Base-by-base conservation (phyloP, 116 monocot genomes). In the Zostera marina region DNA sequence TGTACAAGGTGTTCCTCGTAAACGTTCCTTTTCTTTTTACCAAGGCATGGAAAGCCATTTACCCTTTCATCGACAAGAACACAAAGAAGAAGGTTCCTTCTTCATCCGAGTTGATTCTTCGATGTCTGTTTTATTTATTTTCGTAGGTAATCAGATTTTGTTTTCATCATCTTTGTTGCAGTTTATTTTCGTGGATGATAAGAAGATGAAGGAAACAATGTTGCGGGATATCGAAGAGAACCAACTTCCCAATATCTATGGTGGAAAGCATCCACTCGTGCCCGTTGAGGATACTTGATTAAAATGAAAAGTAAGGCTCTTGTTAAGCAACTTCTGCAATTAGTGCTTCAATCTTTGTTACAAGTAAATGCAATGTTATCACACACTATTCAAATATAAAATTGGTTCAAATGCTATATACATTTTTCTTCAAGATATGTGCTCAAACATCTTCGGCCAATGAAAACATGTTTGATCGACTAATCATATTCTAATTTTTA, bases 161-260 rank as follows among this genome's bases (percentile, higher is more conserved):
- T 53, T 22, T 8, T 53, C 5, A 5, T 21, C 17, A 3, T 53
- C 21, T 2, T 21, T n/a, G 10, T 58, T 64, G 52, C 80, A 88
- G 83, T 68, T 70, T 53, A 71, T 89, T 6, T 89, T 83, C 53
- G 75, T 89, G 7, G 81, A 83, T 4, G 66, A 83, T 53, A 80
- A 89, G 71, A 67, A 73, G 5, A 42, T 76, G 63, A 76, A 75
- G 53, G 68, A 21, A 53, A 72, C 52, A 22, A 56, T 89, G 55
- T 56, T 83, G 11, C 70, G 81, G 61, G 88, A 89, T 32, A 89
- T 89, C 6, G 77, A 89, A 21, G 88, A 81, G 69, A 76, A 63
- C 71, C 83, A 89, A 52, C 70, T 83, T 7, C 80, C 88, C 44
- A 78, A 76, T 7, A 58, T 71, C 13, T 89, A 89, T 54, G 88